These are phyloP conservation scores for Agaricus blazei DNA, from an alignment of 768 basidiomycete genomes.

Conservation along the genomic window DNA sequence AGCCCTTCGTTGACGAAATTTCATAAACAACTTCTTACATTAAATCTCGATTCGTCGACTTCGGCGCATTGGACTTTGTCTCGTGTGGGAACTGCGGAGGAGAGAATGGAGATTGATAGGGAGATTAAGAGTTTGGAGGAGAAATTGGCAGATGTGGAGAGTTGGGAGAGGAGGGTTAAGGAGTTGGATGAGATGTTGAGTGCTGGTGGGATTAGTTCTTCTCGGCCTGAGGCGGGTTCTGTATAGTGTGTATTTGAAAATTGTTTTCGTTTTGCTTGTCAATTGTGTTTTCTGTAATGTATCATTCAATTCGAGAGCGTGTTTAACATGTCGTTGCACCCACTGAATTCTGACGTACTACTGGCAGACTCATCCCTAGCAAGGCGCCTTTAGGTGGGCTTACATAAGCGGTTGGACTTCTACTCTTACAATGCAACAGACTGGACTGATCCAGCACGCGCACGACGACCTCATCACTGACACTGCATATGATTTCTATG, in stretches of 20 bases:
- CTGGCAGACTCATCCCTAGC: no score
- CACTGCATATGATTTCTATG: constrained; percentile 88
- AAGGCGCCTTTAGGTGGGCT: no score
- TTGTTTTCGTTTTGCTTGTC: no score
- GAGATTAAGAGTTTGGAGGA: constrained; percentile 68
- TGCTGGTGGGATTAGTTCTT: constrained; percentile 25
- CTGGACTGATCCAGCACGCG: constrained; percentile 71
- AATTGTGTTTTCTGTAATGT: no score
- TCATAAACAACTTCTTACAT: constrained; percentile 80
- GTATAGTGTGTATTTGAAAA: no score
- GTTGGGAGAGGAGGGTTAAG: constrained; percentile 66
- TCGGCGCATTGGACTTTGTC: constrained; percentile 68
- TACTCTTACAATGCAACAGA: constrained; percentile 33
- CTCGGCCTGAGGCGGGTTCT: background rate
- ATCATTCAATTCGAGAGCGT: no score
- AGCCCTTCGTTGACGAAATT: constrained; percentile 86
- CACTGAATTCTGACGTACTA: no score
- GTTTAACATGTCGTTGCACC: no score
- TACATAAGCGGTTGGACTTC: no score
- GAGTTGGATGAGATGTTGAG: constrained; percentile 58
- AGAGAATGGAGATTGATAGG: constrained; percentile 66
- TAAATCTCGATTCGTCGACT: constrained; percentile 55
- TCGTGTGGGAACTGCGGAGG: constrained; percentile 67
- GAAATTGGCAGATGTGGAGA: constrained; percentile 63
- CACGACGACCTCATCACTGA: constrained; percentile 83